Conservation (phyloP, 169 alveolate species). For the Plasmodium coatneyi region DNA sequence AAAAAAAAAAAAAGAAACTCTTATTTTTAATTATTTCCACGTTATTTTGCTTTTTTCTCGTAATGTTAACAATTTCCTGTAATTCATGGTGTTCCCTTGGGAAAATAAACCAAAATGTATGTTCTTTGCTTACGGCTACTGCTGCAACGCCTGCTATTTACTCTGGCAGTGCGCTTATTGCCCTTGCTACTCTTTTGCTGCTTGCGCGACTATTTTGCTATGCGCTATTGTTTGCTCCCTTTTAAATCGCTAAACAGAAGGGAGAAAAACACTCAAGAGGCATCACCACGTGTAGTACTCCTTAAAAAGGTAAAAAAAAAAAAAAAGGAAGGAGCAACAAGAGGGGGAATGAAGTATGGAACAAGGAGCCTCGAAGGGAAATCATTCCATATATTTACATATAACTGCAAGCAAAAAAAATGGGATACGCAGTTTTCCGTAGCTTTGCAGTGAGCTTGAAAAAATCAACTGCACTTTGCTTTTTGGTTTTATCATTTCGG, state of each 20-base stretch:
- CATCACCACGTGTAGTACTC: not conserved
- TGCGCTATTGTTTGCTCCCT: not conserved
- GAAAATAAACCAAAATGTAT: not conserved
- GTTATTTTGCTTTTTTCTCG: not conserved
- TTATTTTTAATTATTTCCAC: not conserved
- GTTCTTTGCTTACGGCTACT: not conserved
- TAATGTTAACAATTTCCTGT: not conserved
- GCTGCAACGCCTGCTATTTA: not conserved
- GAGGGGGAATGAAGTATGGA: not conserved
- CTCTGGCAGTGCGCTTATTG: not conserved
- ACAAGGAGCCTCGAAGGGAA: not conserved
- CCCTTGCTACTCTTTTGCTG: not conserved
- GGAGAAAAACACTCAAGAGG: not conserved
- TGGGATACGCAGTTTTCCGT: not conserved
- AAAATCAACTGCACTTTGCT: not conserved
- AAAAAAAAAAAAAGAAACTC: slow-evolving; percentile 13
- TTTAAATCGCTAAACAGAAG: not conserved
- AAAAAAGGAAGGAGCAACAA: not conserved
- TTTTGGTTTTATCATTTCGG: not conserved
- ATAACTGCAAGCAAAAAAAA: not conserved
- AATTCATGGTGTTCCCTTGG: not conserved
- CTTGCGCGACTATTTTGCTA: not conserved
- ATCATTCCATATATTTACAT: not conserved
- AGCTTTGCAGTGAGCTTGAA: not conserved
- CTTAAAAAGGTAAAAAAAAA: not conserved